Evolutionary conservation across 768 basidiomycete species (phyloP), one percentile per base, ranked within the genome.

Genomic region (Leccinum fibrillosum): DNA sequence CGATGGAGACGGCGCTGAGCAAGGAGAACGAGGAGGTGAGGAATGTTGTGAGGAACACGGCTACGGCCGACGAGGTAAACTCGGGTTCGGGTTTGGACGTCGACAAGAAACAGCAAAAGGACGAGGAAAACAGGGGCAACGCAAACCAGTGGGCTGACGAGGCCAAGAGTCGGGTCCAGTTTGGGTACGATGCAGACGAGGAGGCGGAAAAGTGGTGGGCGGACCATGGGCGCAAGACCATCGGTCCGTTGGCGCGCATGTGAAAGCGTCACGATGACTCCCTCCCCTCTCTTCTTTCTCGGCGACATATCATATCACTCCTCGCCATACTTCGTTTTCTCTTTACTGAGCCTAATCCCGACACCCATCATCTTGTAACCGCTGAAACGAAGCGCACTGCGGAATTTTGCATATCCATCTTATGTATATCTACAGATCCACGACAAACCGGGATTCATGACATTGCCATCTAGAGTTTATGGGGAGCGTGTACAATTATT

Each of bases 81-180:
- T 42, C 2, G n/a, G 11, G 49, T 4, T 32, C 17, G 4, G 9
- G 28, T 15, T 11, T 4, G 19, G 17, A 21, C 12, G 19, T n/a
- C 26, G 26, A 17, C 19, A 32, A 32, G 13, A 17, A 26, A 45
- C 37, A 30, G 21, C 17, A 28, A 5, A 42, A 2, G 9, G 42
- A 39, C 7, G 35, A n/a, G 32, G 21, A 19, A 5, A 9, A n/a
- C 21, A 60, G 49, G 25, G 73, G 74, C 25, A 82, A 78, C 61
- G 72, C 75, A 56, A 85, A 85, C 60, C 76, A 82, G 59, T 85
- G 84, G 84, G 82, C 83, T 5, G 84, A 86, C 65, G 76, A 74
- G 63, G 69, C 66, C 52, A 83, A 82, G 75, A 84, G 69, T 53
- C 56, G 49, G 35, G 62, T 61, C 5, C 78, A 80, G 63, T 86